Evolutionary conservation across 169 alveolate genomes (phyloP).

Genomic region (Eimeria falciformis): DNA sequence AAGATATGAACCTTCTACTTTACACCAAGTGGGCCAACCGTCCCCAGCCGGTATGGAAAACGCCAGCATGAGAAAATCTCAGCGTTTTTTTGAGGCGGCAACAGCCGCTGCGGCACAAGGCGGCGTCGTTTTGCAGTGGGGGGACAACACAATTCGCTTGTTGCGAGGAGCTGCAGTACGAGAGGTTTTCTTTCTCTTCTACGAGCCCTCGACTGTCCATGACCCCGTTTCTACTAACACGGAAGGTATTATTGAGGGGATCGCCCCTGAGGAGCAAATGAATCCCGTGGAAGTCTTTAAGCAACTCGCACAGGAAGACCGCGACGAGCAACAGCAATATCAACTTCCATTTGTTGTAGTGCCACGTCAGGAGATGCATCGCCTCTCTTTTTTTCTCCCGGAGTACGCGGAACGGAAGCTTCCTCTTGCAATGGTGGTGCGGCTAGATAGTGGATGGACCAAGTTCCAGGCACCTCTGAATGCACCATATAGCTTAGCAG

Average conservation of each 20-base stretch:
- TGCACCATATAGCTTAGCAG: not conserved
- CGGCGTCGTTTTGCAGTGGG: slow-evolving; percentile 6
- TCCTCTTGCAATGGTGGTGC: not conserved
- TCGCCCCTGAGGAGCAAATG: not conserved
- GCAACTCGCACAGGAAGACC: not conserved
- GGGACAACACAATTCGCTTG: not conserved
- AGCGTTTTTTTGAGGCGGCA: not conserved
- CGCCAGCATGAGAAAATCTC: not conserved
- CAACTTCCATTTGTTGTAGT: not conserved
- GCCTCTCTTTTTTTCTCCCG: not conserved
- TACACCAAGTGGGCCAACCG: not conserved
- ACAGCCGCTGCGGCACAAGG: slow-evolving; percentile 31
- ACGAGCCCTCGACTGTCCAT: not conserved
- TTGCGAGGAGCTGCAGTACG: slow-evolving; percentile 7
- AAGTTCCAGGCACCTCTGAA: not conserved
- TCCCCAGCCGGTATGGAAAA: not conserved
- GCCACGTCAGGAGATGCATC: slow-evolving; percentile 21
- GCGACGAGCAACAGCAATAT: not conserved
- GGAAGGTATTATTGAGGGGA: not conserved
- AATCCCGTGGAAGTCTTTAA: not conserved
- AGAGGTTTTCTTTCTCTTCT: not conserved
- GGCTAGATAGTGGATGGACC: slow-evolving; percentile 14
- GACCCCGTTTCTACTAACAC: too few relatives aligned
- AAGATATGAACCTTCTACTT: not conserved
- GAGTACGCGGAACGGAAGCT: not conserved